Percentiles rank a stretch among this genome's conserved stretches.
Conservation (phyloP, 1,284 basidiomycete species). For the Singerocomus inundabilis region DNA sequence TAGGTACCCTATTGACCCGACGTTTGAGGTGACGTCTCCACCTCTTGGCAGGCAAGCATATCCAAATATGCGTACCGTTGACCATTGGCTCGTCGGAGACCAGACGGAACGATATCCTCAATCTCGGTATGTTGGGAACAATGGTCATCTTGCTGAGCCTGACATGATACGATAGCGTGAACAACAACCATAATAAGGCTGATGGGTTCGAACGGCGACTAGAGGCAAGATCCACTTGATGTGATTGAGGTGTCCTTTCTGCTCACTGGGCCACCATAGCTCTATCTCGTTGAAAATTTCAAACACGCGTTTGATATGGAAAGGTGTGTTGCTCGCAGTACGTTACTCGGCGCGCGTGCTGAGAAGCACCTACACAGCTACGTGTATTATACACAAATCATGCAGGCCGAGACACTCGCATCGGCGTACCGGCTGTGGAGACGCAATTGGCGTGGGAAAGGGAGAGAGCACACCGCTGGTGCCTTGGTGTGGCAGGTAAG, state of each 20-base stretch:
- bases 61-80: conserved; percentile 81
- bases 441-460: conserved; percentile 71
- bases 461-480: conserved; percentile 69
- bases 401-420: conserved; percentile 79
- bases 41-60: conserved; percentile 64
- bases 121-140: conserved; percentile 59
- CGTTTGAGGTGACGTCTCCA: neutral
- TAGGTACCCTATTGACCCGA: conserved; percentile 35
- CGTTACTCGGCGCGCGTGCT: neutral
- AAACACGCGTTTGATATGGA: conserved; percentile 87
- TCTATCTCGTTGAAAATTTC: conserved; percentile 89
- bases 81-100: conserved; percentile 78
- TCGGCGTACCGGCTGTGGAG: conserved; percentile 78
- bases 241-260: conserved; percentile 1
- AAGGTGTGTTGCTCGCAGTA: conserved; percentile 42
- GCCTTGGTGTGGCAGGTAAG: conserved; percentile 79
- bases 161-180: conserved; percentile 44
- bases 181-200: conserved; percentile 87
- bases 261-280: conserved; percentile 36
- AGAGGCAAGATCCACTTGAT: conserved; percentile 49
- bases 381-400: conserved; percentile 78
- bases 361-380: conserved; percentile 44
- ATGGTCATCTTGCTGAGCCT: conserved; percentile 11
- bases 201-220: conserved; percentile 83
- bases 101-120: conserved; percentile 76